phyloP scores from a whole-genome alignment of 208 protist species.

The Plasmodiophora brassicae region DNA sequence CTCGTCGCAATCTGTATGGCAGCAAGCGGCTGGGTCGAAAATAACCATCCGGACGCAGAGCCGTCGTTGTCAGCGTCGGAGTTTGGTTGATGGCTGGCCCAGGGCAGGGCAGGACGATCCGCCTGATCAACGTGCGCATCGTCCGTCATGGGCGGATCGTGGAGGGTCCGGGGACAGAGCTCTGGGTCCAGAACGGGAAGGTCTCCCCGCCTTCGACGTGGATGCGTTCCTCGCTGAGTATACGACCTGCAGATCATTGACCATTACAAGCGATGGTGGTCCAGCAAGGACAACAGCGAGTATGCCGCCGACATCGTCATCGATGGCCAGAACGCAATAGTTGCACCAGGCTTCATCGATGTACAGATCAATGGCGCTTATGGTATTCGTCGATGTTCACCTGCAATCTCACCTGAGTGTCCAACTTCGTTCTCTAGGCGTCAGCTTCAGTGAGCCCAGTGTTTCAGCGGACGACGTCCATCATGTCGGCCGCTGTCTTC shows the following conservation, averaged over 20 bases:
- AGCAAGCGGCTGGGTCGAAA: too few species aligned
- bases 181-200: constrained; percentile 16
- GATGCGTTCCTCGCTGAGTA: not conserved
- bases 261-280: not conserved
- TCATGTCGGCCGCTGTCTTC: not conserved
- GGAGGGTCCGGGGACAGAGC: not conserved
- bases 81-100: not conserved
- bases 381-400: not conserved
- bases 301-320: not conserved
- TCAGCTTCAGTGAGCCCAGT: constrained; percentile 11
- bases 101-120: not conserved
- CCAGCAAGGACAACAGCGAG: not conserved
- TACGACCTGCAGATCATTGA: not conserved
- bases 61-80: too few species aligned
- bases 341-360: constrained; percentile 38
- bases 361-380: constrained; percentile 5
- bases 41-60: too few species aligned
- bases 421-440: too few species aligned
- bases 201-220: not conserved
- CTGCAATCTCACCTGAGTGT: not conserved
- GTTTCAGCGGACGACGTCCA: not conserved
- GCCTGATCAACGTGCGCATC: not conserved
- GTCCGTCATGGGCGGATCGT: not conserved
- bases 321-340: not conserved
- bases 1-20: too few species aligned